Evolutionary conservation across 495 filamentous ascomycete genomes (phyloP).

Genomic region (Oleoguttula mirabilis): DNA sequence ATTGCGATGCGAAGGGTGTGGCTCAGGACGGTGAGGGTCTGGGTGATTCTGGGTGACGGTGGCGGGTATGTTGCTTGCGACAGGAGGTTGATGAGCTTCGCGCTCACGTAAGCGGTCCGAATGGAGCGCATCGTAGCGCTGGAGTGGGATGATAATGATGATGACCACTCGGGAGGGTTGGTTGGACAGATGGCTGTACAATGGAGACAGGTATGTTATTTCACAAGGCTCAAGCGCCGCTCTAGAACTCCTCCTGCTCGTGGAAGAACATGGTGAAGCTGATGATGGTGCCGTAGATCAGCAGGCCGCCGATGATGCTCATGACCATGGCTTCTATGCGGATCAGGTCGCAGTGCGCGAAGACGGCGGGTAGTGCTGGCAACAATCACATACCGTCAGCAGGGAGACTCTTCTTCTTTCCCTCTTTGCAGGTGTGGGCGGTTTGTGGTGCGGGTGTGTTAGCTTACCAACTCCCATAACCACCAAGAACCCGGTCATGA

Average conservation of each 20-base stretch:
- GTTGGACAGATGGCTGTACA: no score
- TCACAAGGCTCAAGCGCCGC: not conserved
- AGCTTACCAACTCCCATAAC: constrained; percentile 91
- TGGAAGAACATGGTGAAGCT: constrained; percentile 97
- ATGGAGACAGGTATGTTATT: no score
- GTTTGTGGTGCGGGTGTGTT: not conserved
- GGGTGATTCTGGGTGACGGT: no score
- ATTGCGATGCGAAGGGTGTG: no score
- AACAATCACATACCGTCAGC: constrained; percentile 20
- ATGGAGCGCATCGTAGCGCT: no score
- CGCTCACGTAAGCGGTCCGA: no score
- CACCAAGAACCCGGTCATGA: constrained; percentile 92
- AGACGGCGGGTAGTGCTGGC: constrained; percentile 78
- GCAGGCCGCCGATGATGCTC: constrained; percentile 78
- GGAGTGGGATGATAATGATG: no score
- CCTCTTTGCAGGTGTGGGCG: not conserved
- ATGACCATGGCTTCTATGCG: constrained; percentile 79
- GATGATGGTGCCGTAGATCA: constrained; percentile 98
- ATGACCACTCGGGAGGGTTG: no score
- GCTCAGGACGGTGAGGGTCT: no score
- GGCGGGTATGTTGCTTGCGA: no score
- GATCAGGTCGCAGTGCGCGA: constrained; percentile 78
- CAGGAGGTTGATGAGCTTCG: no score
- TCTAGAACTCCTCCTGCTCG: constrained; percentile 74
- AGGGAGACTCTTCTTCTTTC: not conserved